These are phyloP conservation scores for Mortierella sp. DNA, from an alignment of 371 early-diverging fungal genomes.

Conservation along the genomic window DNA sequence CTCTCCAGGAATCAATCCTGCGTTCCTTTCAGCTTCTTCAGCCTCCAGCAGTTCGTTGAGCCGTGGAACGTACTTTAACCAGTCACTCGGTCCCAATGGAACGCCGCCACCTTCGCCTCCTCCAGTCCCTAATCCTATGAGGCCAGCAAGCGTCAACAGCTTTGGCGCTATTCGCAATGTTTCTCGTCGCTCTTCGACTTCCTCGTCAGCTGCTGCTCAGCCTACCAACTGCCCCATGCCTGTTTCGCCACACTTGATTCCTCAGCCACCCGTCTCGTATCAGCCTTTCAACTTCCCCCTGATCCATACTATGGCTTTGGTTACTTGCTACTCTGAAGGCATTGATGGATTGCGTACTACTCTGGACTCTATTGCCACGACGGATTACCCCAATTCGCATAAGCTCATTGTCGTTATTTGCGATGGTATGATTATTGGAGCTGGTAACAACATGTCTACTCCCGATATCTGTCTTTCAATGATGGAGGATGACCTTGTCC, in stretches of 20 bases:
- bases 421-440: conserved; percentile 89
- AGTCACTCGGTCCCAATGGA: conserved; percentile 41
- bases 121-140: conserved; percentile 41
- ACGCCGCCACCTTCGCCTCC: conserved; percentile 52
- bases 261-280: conserved; percentile 67
- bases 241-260: conserved; percentile 47
- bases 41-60: conserved; percentile 39
- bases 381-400: conserved; percentile 92
- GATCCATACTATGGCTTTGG: conserved; percentile 82
- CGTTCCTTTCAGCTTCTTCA: conserved; percentile 51
- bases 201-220: conserved; percentile 54
- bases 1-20: conserved; percentile 49
- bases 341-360: conserved; percentile 92
- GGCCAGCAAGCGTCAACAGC: conserved; percentile 43
- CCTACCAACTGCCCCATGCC: conserved; percentile 47
- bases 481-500: conserved; percentile 84
- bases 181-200: conserved; percentile 62
- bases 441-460: conserved; percentile 82
- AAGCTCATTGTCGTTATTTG: conserved; percentile 94
- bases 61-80: conserved; percentile 46
- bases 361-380: conserved; percentile 94
- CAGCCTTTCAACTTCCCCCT: conserved; percentile 79
- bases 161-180: conserved; percentile 50
- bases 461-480: conserved; percentile 87
- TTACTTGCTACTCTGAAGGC: conserved; percentile 96